Evolutionary conservation across 1,284 basidiomycete genomes (phyloP).

Genomic region (Puccinia sorghi): DNA sequence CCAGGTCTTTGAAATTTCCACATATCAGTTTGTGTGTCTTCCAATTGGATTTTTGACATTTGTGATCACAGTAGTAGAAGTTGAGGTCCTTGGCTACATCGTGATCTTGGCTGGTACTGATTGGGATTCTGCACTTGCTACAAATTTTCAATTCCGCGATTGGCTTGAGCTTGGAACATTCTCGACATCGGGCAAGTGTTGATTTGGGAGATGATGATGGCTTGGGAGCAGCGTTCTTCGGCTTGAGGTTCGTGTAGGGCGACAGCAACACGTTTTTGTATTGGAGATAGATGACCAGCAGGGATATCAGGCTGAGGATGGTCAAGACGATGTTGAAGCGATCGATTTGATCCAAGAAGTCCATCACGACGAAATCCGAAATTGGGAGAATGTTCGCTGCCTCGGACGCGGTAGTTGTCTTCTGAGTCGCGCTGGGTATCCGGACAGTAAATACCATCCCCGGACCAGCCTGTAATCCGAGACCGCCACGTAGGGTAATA

Average conservation of each 20-base stretch:
- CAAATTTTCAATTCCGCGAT: constrained; percentile 33
- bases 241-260: constrained; percentile 18
- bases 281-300: constrained; percentile 23
- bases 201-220: neutral
- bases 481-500: no score
- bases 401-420: no score
- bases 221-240: neutral
- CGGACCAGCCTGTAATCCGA: no score
- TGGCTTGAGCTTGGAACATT: constrained; percentile 11
- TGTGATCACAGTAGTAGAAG: constrained; percentile 39
- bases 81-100: neutral
- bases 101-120: neutral
- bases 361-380: neutral
- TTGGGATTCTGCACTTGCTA: constrained; percentile 23
- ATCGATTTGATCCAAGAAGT: constrained; percentile 3
- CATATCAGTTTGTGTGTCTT: constrained; percentile 44
- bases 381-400: no score
- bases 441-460: no score
- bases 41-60: constrained; percentile 37
- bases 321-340: neutral
- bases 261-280: constrained; percentile 19
- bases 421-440: no score
- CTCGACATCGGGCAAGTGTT: constrained; percentile 5
- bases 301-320: constrained; percentile 17
- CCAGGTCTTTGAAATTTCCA: constrained; percentile 38